phyloP scores from a whole-genome alignment of 495 filamentous ascomycete species.

The Aspergillus steynii region DNA sequence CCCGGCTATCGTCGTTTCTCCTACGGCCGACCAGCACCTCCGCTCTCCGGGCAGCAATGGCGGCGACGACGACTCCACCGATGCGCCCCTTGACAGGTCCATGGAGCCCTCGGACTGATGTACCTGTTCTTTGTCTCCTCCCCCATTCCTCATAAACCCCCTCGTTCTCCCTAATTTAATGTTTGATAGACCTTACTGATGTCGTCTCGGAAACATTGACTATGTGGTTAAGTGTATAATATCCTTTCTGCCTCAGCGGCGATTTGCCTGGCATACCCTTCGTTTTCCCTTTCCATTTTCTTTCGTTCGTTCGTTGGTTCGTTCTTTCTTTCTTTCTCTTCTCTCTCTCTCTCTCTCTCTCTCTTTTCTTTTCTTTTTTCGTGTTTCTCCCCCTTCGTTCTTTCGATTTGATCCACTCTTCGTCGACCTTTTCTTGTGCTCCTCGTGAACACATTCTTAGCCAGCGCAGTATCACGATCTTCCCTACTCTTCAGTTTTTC shows the following conservation, averaged over 20 bases:
- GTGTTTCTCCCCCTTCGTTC: not conserved
- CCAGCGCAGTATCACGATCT: not conserved
- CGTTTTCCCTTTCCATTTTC: constrained; percentile 15
- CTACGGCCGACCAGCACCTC: constrained; percentile 27
- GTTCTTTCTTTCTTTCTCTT: constrained; percentile 5
- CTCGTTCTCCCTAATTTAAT: constrained; percentile 36
- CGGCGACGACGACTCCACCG: constrained; percentile 19
- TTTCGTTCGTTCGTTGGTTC: constrained; percentile 17
- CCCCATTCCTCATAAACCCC: constrained; percentile 2
- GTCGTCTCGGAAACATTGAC: constrained; percentile 33
- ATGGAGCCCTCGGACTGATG: constrained; percentile 35
- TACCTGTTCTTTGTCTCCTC: constrained; percentile 12
- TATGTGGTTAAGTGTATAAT: constrained; percentile 28
- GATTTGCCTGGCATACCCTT: constrained; percentile 2
- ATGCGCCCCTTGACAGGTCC: constrained; percentile 23
- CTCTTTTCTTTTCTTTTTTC: not conserved
- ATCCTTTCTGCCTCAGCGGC: constrained; percentile 6
- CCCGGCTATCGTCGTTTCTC: constrained; percentile 43
- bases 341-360: not conserved
- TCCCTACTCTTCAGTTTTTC: not conserved
- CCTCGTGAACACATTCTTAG: not conserved
- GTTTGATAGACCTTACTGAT: constrained; percentile 40
- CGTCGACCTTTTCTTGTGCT: not conserved
- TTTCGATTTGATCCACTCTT: not conserved
- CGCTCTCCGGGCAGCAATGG: constrained; percentile 23